These are phyloP conservation scores for Trypanosoma boissoni DNA, from an alignment of 208 protist species.

Conservation along the genomic window DNA sequence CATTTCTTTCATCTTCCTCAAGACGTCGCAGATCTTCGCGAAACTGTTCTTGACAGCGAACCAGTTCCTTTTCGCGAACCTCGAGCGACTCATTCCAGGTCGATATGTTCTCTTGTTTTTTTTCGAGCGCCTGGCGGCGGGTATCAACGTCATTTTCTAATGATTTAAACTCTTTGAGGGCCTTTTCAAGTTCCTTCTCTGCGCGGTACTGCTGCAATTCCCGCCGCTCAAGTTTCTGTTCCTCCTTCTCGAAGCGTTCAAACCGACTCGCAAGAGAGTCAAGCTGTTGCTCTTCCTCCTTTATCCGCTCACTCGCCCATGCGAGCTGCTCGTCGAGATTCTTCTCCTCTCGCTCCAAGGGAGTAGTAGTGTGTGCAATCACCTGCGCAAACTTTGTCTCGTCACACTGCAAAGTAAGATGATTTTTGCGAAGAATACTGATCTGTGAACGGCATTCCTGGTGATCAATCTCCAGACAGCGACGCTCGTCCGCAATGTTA, in stretches of 20 bases:
- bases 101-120: conserved; percentile 63
- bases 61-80: conserved; percentile 63
- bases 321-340: conserved; percentile 41
- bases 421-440: conserved; percentile 48
- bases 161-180: conserved; percentile 34
- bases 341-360: conserved; percentile 51
- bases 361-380: conserved; percentile 28
- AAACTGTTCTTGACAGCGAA: conserved; percentile 62
- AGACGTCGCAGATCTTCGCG: conserved; percentile 51
- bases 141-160: conserved; percentile 71
- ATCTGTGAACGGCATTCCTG: conserved; percentile 85
- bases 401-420: conserved; percentile 40
- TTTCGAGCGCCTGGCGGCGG: conserved; percentile 47
- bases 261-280: conserved; percentile 36
- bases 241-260: conserved; percentile 41
- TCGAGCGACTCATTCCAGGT: conserved; percentile 76
- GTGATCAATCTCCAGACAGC: conserved; percentile 79
- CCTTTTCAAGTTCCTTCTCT: conserved; percentile 61
- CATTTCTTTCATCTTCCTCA: conserved; percentile 51
- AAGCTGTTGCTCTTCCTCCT: conserved; percentile 45
- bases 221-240: conserved; percentile 32
- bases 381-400: conserved; percentile 42
- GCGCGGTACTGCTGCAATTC: conserved; percentile 49
- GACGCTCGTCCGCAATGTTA: conserved; percentile 77
- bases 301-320: conserved; percentile 34